Evolutionary conservation across 768 basidiomycete genomes (phyloP), one percentile per base, ranked within the genome.

Genomic region (Peribolospora kevripleyi): DNA sequence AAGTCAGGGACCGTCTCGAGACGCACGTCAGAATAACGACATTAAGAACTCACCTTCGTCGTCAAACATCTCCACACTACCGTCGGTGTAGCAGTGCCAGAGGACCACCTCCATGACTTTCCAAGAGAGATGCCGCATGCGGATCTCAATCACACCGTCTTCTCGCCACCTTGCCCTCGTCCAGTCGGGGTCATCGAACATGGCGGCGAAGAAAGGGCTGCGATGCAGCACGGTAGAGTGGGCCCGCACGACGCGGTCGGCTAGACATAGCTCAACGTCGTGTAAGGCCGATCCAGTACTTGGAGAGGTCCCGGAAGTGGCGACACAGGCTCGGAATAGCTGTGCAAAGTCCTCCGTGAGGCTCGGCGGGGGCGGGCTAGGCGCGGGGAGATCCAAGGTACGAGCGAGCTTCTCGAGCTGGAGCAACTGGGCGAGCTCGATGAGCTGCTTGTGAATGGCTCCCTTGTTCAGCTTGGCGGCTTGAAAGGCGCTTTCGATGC

Each of bases 111-210:
- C 69, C 79, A 90, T 81, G 5, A 76, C 74, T 54, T 75, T 72
- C 79, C 80, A 84, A 38, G 69, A 68, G 56, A 86, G 61, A 66
- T 93, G 87, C 56, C 65, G 65, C 70, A 95, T 69, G 60, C 84
- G 68, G 47, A 97, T 67, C n/a, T 67, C 66, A 3, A 56, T 11
- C 5, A 91, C 61, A 8, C 72, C 68, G 1, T 79, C 81, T 5
- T 69, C 63, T 61, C 64, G 13, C 53, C 65, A 57, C 69, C 70
- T 72, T 78, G 75, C 39, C 87, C 73, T 62, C 9, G 83, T 84
- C 90, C 93, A 98, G 42, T 77, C 83, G 11, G 71, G 69, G 61
- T 87, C 79, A 46, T 77, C 77, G 65, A 91, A 87, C 68, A 98
- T 81, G 41, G 75, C 75, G 7, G 77, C 70, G 64, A 98, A 95